These are phyloP conservation scores for Darksidea phi DNA, from an alignment of 495 filamentous ascomycete genomes.

Conservation along the genomic window DNA sequence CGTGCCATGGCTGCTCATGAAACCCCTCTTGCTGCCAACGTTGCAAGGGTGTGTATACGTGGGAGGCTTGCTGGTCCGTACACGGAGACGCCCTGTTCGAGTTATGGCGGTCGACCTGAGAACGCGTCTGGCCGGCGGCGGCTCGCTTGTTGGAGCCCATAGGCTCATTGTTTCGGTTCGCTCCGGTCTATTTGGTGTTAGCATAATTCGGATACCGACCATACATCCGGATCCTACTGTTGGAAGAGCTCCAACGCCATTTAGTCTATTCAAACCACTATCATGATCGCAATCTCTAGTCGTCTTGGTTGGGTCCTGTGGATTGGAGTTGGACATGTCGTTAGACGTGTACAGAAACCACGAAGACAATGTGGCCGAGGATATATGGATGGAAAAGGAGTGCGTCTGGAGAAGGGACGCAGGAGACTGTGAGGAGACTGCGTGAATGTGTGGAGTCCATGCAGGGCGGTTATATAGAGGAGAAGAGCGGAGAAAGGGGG, in stretches of 20 bases:
- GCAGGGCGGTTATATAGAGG: neutral
- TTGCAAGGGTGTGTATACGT: neutral
- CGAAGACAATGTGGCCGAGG: neutral
- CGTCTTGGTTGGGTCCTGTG: neutral
- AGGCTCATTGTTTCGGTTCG: neutral
- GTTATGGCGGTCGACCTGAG: neutral
- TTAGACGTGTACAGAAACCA: neutral
- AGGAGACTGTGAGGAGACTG: neutral
- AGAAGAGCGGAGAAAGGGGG: too few species aligned
- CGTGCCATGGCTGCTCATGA: neutral
- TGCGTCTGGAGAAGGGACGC: neutral
- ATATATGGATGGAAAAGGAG: neutral
- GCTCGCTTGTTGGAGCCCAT: neutral
- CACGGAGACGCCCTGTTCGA: neutral
- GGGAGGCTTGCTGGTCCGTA: neutral
- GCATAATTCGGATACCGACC: neutral
- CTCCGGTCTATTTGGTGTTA: neutral
- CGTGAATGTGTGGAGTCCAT: neutral
- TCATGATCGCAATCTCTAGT: neutral
- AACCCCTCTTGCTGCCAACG: neutral
- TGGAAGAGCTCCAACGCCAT: neutral
- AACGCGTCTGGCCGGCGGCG: neutral
- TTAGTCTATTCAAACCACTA: neutral
- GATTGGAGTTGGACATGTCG: neutral
- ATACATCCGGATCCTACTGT: neutral